Percentiles rank a stretch among this genome's conserved stretches.
Conservation (phyloP, 192 early-diverging fungal genomes). For the Allomyces arbusculus region DNA sequence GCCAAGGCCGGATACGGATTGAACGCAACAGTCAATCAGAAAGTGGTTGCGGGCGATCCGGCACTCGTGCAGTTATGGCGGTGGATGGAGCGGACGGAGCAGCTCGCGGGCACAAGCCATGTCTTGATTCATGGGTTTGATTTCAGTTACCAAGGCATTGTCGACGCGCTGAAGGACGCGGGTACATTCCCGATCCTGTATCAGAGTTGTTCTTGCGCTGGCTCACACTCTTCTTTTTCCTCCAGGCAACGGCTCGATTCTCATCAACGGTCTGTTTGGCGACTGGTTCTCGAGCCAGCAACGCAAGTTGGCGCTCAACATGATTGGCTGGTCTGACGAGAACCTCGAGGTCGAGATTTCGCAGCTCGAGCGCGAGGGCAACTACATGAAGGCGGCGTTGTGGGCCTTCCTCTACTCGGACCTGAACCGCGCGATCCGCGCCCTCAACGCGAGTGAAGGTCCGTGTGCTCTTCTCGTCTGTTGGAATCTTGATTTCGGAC, state of each 20-base stretch:
- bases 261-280: too few species aligned
- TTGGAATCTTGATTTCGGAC: neutral
- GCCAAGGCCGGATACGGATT: neutral
- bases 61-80: constrained; percentile 3
- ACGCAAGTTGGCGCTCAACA: neutral
- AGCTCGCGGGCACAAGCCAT: neutral
- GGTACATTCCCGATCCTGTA: too few species aligned
- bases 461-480: constrained; percentile 1
- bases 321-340: neutral
- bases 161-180: too few species aligned
- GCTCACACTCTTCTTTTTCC: too few species aligned
- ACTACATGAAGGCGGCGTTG: constrained; percentile 71
- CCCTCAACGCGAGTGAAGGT: constrained; percentile 29
- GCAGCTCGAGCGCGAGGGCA: constrained; percentile 32
- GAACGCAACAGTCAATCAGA: constrained; percentile 6
- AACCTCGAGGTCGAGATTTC: neutral
- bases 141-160: too few species aligned
- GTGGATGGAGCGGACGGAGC: neutral
- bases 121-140: too few species aligned
- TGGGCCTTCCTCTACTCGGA: constrained; percentile 69
- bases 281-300: neutral
- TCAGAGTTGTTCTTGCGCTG: too few species aligned
- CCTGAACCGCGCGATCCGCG: constrained; percentile 47
- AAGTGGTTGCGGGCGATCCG: neutral
- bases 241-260: too few species aligned